phyloP scores from a whole-genome alignment of 306 rosid genomes.

The Corylus americana region DNA sequence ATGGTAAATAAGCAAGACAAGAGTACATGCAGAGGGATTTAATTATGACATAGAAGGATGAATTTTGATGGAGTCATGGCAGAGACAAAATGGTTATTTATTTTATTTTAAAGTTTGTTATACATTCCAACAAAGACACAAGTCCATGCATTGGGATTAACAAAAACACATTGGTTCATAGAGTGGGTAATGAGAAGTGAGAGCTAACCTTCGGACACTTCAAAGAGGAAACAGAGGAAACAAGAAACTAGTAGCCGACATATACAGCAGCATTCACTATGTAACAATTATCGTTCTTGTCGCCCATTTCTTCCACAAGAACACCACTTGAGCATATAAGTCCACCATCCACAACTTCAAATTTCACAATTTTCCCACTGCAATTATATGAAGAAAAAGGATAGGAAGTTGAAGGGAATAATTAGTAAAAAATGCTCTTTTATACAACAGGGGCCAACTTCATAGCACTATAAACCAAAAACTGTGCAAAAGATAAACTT shows the following conservation, averaged over 20 bases:
- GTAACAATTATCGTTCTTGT: slow-evolving; percentile 92
- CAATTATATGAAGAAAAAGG: slow-evolving; percentile 15
- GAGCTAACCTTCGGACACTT: slow-evolving; percentile 11
- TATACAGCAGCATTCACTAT: slow-evolving; percentile 96
- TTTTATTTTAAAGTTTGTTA: neutral
- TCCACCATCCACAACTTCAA: slow-evolving; percentile 94
- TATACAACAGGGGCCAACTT: neutral
- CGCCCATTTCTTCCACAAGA: slow-evolving; percentile 94
- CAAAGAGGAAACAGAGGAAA: slow-evolving; percentile 21
- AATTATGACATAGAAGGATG: slow-evolving; percentile 5
- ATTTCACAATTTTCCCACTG: slow-evolving; percentile 83
- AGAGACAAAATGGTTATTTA: neutral
- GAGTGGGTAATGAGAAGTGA: neutral
- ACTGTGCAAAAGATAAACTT: slow-evolving; percentile 12
- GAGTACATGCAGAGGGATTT: neutral
- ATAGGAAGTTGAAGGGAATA: neutral
- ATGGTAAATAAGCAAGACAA: no score
- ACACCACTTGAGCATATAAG: slow-evolving; percentile 96
- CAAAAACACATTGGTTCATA: neutral
- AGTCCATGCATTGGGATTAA: slow-evolving; percentile 27
- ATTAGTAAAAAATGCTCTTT: neutral
- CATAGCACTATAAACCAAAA: slow-evolving; percentile 17
- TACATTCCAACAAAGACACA: neutral
- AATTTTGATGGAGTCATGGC: neutral
- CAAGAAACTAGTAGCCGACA: slow-evolving; percentile 67